Evolutionary conservation across 202 grass and related monocot genomes (phyloP).

Genomic region (Saccharum hybrid): DNA sequence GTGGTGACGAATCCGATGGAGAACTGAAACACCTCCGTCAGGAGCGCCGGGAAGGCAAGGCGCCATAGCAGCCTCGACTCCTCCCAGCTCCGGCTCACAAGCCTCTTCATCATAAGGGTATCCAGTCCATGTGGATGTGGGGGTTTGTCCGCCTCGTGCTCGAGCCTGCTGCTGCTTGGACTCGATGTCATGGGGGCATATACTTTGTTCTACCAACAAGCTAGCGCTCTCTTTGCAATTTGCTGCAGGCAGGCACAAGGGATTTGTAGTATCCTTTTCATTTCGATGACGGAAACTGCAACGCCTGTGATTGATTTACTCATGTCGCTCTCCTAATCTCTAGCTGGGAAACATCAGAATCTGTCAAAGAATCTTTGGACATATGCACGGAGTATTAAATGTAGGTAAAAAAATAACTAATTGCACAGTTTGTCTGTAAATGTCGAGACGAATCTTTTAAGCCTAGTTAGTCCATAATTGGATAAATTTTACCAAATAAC

Average conservation of each 20-base stretch:
- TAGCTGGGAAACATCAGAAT: background rate
- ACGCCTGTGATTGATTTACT: background rate
- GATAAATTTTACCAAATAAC: too few relatives aligned
- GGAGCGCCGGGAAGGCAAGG: constrained; percentile 61
- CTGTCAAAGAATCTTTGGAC: too few relatives aligned
- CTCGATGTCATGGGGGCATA: background rate
- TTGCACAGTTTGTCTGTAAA: too few relatives aligned
- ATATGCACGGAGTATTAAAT: too few relatives aligned
- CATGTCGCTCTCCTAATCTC: background rate
- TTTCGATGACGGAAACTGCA: background rate
- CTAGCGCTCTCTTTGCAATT: background rate
- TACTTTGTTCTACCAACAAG: background rate
- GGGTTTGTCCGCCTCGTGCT: background rate
- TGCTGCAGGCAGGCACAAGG: background rate
- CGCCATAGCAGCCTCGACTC: constrained; percentile 65
- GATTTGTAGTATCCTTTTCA: background rate
- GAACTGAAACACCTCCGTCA: constrained; percentile 73
- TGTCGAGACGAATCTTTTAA: too few relatives aligned
- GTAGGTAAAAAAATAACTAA: too few relatives aligned
- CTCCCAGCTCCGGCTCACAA: constrained; percentile 46
- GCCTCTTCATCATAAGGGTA: constrained; percentile 8
- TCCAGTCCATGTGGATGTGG: background rate
- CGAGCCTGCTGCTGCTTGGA: background rate
- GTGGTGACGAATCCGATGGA: constrained; percentile 68
- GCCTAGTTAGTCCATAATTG: too few relatives aligned